Evolutionary conservation across 2,329 filamentous ascomycete genomes (phyloP), one percentile per base, ranked within the genome.

Genomic region (Leptographium flavum): DNA sequence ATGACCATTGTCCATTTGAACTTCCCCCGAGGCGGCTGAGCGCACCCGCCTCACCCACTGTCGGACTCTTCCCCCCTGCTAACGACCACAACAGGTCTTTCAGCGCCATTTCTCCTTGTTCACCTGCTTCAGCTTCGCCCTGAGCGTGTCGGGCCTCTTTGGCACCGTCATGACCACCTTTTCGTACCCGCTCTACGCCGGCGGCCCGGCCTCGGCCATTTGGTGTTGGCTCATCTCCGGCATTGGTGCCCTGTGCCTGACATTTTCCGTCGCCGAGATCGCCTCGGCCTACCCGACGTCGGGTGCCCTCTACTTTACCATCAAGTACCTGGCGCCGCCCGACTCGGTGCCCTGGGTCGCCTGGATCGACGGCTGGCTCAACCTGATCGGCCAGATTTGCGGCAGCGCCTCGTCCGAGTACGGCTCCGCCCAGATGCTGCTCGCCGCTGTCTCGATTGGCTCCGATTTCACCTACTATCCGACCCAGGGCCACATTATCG

Each of bases 191-290:
- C 61, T 76, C 23, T 58, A 61, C 37, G 71, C 71, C 14, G 71
- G 71, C 49, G 73, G 73, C 42, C 63, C 68, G 31, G 66, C 71
- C 22, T 65, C 71, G 7, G 70, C 65, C 8, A 65, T 77, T 5
- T 77, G 73, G 73, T 74, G 68, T 56, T 77, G 73, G 73, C 54
- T 73, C 41, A 72, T 76, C 47, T 70, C 70, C 25, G 73, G 73
- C 43, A 60, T 64, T 38, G 73, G 73, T 11, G 74, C 72, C 47
- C 68, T 76, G 63, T 74, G 70, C 51, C 71, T 76, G 43, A 64
- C 65, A 41, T 53, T 63, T 23, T 74, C 71, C 10, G 71, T 76
- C 30, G 69, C 72, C 36, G 72, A 76, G 58, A 60, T 76, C 23
- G 69, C 74, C 27, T 74, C 70, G 33, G 71, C 72, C 4, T 76